Evolutionary conservation across 2,329 filamentous ascomycete species (phyloP).

Genomic region (Colletotrichum camelliae): DNA sequence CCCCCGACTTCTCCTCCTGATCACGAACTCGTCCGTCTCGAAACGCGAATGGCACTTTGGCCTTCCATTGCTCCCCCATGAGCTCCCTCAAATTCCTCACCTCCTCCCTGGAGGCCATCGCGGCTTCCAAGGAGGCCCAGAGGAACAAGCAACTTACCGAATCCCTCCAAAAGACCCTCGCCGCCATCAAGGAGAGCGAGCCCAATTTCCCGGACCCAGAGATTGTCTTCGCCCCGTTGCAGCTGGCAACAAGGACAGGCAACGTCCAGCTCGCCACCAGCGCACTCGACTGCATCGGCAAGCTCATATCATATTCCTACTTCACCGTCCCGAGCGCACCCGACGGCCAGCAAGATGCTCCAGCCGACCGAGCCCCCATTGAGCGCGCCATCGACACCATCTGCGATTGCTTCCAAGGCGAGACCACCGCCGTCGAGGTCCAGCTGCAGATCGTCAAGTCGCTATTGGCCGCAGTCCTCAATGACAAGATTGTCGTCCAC

Average conservation of each 20-base stretch:
- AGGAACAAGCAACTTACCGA: constrained; percentile 86
- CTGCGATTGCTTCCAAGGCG: constrained; percentile 98
- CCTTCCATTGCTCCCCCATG: constrained; percentile 64
- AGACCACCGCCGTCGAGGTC: constrained; percentile 88
- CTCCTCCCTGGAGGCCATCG: constrained; percentile 90
- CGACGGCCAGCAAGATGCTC: constrained; percentile 31
- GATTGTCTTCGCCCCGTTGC: constrained; percentile 87
- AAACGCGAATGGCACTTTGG: constrained; percentile 50
- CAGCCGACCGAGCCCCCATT: constrained; percentile 77
- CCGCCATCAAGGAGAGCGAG: constrained; percentile 85
- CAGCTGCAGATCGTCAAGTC: constrained; percentile 99
- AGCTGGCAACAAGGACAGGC: constrained; percentile 85
- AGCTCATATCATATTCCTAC: constrained; percentile 98
- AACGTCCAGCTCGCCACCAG: constrained; percentile 87
- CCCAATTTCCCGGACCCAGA: constrained; percentile 86
- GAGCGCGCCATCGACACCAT: constrained; percentile 98
- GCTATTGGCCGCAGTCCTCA: constrained; percentile 89
- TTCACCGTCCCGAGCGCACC: constrained; percentile 75
- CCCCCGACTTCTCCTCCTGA: not conserved
- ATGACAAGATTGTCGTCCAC: constrained; percentile 98
- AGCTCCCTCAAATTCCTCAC: constrained; percentile 97
- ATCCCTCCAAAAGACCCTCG: constrained; percentile 79
- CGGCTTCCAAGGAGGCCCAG: constrained; percentile 87
- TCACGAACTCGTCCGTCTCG: not conserved
- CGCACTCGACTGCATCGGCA: constrained; percentile 96